These are phyloP conservation scores for Cytospora piceae DNA, from an alignment of 2,329 filamentous ascomycete genomes.

Conservation along the genomic window DNA sequence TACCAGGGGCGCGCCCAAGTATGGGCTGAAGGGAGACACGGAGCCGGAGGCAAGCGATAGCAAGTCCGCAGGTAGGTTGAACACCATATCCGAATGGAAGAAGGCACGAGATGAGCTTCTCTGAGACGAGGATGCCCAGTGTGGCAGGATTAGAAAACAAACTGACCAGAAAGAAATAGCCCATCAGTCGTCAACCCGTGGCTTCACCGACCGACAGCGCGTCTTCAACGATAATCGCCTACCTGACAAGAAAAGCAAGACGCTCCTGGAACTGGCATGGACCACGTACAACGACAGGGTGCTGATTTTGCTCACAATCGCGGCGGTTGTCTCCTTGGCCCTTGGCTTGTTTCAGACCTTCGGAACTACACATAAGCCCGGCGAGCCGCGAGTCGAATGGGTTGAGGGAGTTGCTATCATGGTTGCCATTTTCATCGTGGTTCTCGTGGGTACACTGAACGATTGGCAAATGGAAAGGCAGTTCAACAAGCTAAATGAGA, in stretches of 20 bases:
- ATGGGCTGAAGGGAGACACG: constrained; percentile 40
- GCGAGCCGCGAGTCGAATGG: constrained; percentile 60
- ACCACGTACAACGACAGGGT: constrained; percentile 71
- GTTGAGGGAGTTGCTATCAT: constrained; percentile 70
- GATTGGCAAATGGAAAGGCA: constrained; percentile 72
- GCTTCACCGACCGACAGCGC: constrained; percentile 55
- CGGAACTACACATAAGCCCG: constrained; percentile 48
- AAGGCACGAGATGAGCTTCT: background rate
- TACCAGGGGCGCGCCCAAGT: constrained; percentile 41
- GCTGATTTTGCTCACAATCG: constrained; percentile 66
- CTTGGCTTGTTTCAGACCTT: constrained; percentile 71
- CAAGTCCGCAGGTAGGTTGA: constrained; percentile 4
- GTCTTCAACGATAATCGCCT: constrained; percentile 64
- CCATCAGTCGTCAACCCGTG: constrained; percentile 24
- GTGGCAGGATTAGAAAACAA: background rate
- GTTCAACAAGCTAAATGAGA: constrained; percentile 63
- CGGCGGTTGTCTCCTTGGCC: constrained; percentile 67
- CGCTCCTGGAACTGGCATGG: constrained; percentile 66
- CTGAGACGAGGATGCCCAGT: background rate
- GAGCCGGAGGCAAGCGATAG: constrained; percentile 31
- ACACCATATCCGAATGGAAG: no score
- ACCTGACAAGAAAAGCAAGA: constrained; percentile 65
- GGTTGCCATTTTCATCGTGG: constrained; percentile 67
- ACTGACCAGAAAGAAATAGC: background rate
- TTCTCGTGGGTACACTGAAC: constrained; percentile 64